These are phyloP conservation scores for Paramecium octaurelia DNA, from an alignment of 73 alveolate species.

Conservation along the genomic window DNA sequence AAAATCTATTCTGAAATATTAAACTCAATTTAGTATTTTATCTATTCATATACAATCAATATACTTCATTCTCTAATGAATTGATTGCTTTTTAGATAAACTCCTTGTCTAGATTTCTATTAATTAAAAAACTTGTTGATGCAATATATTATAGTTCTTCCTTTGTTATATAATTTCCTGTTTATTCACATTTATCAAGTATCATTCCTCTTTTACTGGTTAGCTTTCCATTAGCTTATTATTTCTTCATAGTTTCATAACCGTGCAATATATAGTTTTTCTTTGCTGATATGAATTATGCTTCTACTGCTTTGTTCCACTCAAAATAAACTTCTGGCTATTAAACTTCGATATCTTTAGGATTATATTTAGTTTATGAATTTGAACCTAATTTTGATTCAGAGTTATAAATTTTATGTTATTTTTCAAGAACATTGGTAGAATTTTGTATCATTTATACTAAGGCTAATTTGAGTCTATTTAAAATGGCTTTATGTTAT, in stretches of 20 bases:
- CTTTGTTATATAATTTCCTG: slow-evolving; percentile 18
- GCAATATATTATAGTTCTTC: slow-evolving; percentile 39
- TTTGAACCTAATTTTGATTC: not conserved
- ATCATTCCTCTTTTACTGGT: not conserved
- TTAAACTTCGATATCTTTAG: not conserved
- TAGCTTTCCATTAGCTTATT: not conserved
- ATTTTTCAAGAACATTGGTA: not conserved
- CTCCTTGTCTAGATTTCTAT: not conserved
- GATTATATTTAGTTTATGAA: not conserved
- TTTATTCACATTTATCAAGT: not conserved
- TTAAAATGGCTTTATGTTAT: not conserved
- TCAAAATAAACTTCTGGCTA: not conserved
- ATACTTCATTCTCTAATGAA: not conserved
- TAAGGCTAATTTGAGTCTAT: not conserved
- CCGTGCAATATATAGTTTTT: not conserved
- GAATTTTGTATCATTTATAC: not conserved
- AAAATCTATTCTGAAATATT: slow-evolving; percentile 23
- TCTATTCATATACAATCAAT: not conserved
- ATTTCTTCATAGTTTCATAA: not conserved
- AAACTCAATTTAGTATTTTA: not conserved
- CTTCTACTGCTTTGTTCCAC: slow-evolving; percentile 32
- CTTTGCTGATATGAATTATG: not conserved
- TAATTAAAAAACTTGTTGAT: slow-evolving; percentile 2
- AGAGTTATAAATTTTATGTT: not conserved
- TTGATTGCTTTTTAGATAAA: slow-evolving; percentile 19